These are phyloP conservation scores for Syzygium syzygioides DNA, from an alignment of 441 rosid species.

Conservation along the genomic window DNA sequence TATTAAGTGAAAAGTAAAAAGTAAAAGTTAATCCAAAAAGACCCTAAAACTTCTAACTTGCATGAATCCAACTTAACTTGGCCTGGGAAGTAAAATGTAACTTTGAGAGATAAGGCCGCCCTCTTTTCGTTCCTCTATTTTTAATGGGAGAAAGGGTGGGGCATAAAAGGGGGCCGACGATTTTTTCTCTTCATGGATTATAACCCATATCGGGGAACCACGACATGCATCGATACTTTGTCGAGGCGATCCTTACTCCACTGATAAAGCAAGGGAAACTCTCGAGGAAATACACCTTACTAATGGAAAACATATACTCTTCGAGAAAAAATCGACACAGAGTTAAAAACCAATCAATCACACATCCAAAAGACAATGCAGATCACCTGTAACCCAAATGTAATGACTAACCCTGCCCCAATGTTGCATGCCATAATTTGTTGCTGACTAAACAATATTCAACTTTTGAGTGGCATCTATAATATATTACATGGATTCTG, in stretches of 20 bases:
- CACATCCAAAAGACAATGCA: background rate
- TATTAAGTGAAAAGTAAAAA: background rate
- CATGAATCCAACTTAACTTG: background rate
- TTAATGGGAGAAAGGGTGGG: background rate
- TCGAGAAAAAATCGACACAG: background rate
- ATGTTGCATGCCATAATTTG: background rate
- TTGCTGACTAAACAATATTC: too few species aligned
- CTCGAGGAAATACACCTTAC: background rate
- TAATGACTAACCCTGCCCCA: background rate
- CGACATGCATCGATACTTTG: background rate
- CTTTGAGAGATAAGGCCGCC: background rate
- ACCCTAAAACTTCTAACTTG: background rate
- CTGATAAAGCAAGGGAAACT: background rate
- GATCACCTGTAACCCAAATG: background rate
- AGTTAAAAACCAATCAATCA: background rate
- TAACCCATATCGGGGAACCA: background rate
- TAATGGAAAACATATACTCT: background rate
- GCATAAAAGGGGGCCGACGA: background rate
- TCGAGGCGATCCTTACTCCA: background rate
- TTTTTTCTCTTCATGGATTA: background rate
- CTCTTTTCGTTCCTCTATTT: background rate
- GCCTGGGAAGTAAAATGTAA: background rate
- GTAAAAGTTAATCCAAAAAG: background rate
- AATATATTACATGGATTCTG: too few species aligned
- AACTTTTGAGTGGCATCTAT: too few species aligned